These are phyloP conservation scores for Acrasis kona DNA, from an alignment of 78 protist species.

Conservation along the genomic window DNA sequence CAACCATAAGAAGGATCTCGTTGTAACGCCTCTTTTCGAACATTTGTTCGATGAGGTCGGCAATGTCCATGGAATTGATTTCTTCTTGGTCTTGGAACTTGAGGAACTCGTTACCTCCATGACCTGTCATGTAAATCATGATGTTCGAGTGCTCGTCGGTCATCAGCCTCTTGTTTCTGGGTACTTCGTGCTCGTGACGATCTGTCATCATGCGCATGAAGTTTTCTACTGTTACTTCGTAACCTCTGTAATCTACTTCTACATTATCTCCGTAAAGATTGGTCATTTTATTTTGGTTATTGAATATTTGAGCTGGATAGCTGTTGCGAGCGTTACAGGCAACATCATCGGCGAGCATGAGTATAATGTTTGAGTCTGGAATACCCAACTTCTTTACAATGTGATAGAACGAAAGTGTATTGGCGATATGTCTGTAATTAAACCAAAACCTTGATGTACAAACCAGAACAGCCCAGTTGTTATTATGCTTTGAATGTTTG, in stretches of 20 bases:
- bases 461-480: constrained; percentile 56
- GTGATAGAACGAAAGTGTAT: constrained; percentile 77
- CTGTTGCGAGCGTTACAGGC: constrained; percentile 84
- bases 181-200: constrained; percentile 49
- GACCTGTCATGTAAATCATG: constrained; percentile 82
- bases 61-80: constrained; percentile 61
- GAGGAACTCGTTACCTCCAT: constrained; percentile 93
- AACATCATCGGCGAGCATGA: constrained; percentile 91
- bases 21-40: constrained; percentile 51
- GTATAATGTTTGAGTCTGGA: constrained; percentile 80
- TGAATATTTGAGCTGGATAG: constrained; percentile 69
- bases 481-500: constrained; percentile 13
- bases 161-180: constrained; percentile 61
- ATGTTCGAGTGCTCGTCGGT: constrained; percentile 71
- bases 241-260: constrained; percentile 84
- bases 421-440: constrained; percentile 89
- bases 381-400: constrained; percentile 82
- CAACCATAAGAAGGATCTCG: constrained; percentile 67
- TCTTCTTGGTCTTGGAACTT: constrained; percentile 94
- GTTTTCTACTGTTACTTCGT: constrained; percentile 83
- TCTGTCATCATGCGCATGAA: constrained; percentile 81
- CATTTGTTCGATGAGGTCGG: constrained; percentile 85
- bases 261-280: constrained; percentile 74
- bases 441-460: constrained; percentile 90
- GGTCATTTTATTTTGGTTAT: constrained; percentile 37